A percentile compares a stretch with the other conserved stretches of the same genome.
Evolutionary conservation across 2,329 filamentous ascomycete genomes (phyloP).

Genomic region (Calonectria hongkongensis): DNA sequence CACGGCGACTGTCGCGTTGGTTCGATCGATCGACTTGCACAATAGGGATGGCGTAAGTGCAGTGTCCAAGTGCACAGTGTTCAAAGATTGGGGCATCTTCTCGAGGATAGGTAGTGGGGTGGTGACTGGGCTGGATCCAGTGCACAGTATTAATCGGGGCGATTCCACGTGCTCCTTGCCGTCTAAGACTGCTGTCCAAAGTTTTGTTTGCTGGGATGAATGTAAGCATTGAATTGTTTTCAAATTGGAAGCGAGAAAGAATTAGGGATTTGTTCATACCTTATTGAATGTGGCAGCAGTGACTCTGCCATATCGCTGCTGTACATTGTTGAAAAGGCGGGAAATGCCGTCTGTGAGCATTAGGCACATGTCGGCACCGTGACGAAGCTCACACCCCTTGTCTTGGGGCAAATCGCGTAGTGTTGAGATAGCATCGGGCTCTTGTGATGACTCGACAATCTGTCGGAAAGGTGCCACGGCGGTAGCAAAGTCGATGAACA

Average conservation of each 20-base stretch:
- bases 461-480: constrained; percentile 71
- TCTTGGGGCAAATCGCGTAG: constrained; percentile 73
- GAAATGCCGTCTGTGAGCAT: constrained; percentile 67
- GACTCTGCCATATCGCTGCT: constrained; percentile 62
- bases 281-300: constrained; percentile 56
- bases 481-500: constrained; percentile 75
- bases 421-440: constrained; percentile 72
- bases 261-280: constrained; percentile 23
- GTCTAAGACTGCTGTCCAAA: constrained; percentile 52
- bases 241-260: background rate
- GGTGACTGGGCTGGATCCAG: constrained; percentile 71
- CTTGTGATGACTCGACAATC: constrained; percentile 67
- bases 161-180: constrained; percentile 61
- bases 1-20: constrained; percentile 69
- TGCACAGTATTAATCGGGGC: constrained; percentile 72
- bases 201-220: constrained; percentile 32
- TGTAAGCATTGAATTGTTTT: background rate
- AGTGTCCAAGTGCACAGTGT: constrained; percentile 68
- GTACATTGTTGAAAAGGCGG: constrained; percentile 60
- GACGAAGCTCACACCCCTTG: constrained; percentile 73
- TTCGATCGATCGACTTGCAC: constrained; percentile 51
- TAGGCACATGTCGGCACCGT: constrained; percentile 74
- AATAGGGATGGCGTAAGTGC: constrained; percentile 73
- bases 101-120: constrained; percentile 64
- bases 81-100: constrained; percentile 31